These are phyloP conservation scores for Pythium sukuiense DNA, from an alignment of 352 stramenopile genomes.

Conservation along the genomic window DNA sequence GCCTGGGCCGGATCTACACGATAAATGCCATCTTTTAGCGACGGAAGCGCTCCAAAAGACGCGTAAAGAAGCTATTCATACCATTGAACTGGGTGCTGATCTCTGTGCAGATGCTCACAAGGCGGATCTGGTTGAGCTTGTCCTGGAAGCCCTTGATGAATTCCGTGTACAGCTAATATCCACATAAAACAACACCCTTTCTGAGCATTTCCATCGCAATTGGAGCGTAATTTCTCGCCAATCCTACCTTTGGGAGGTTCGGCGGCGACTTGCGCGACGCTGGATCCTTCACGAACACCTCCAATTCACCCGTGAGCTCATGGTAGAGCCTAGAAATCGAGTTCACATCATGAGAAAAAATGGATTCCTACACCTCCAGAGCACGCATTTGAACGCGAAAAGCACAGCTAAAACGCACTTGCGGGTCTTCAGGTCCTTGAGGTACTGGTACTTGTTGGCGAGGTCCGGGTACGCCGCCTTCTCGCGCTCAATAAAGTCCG, in stretches of 20 bases:
- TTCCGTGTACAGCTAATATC: slow-evolving; percentile 93
- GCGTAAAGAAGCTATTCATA: slow-evolving; percentile 19
- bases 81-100: slow-evolving; percentile 79
- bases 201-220: not conserved
- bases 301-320: slow-evolving; percentile 93
- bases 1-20: slow-evolving; percentile 53
- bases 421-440: slow-evolving; percentile 89
- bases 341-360: slow-evolving; percentile 3
- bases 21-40: slow-evolving; percentile 1
- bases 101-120: slow-evolving; percentile 91
- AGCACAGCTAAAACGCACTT: slow-evolving; percentile 59
- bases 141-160: slow-evolving; percentile 94
- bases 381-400: not conserved
- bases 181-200: no score
- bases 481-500: slow-evolving; percentile 88
- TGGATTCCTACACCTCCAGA: not conserved
- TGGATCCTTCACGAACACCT: slow-evolving; percentile 90
- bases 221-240: not conserved
- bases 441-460: slow-evolving; percentile 87
- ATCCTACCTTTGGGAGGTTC: slow-evolving; percentile 47
- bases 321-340: slow-evolving; percentile 92
- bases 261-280: slow-evolving; percentile 54
- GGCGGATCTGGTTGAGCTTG: slow-evolving; percentile 95
- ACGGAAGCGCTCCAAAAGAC: not conserved
- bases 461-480: slow-evolving; percentile 91